Evolutionary conservation across 2,329 filamentous ascomycete genomes (phyloP).

Genomic region (Phaeosphaeria sp.): DNA sequence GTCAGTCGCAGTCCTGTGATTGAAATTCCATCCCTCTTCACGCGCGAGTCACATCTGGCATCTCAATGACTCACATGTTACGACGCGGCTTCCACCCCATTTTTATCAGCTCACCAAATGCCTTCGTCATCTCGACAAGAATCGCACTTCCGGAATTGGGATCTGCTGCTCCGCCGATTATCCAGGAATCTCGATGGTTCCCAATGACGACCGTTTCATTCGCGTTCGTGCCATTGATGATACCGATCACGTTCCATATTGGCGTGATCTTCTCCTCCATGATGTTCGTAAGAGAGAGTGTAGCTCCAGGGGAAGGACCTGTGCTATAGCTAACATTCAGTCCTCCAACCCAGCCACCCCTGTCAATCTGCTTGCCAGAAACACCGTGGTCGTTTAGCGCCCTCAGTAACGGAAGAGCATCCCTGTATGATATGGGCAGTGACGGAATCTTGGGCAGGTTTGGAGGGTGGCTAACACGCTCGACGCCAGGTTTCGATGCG

Average conservation of each 20-base stretch:
- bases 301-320: constrained; percentile 60
- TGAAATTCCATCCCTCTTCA: too few relatives aligned
- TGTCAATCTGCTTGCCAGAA: constrained; percentile 49
- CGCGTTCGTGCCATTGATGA: constrained; percentile 70
- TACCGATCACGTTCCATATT: constrained; percentile 76
- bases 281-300: constrained; percentile 61
- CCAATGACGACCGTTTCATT: constrained; percentile 62
- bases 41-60: too few relatives aligned
- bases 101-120: constrained; percentile 55
- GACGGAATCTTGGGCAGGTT: constrained; percentile 81
- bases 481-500: constrained; percentile 81
- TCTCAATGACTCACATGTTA: constrained; percentile 6
- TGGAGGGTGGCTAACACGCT: constrained; percentile 62
- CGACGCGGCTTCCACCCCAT: constrained; percentile 58
- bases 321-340: constrained; percentile 40
- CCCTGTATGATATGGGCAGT: constrained; percentile 81
- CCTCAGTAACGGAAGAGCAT: constrained; percentile 81
- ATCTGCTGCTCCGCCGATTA: constrained; percentile 60
- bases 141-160: constrained; percentile 59
- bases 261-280: constrained; percentile 78
- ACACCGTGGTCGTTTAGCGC: constrained; percentile 83
- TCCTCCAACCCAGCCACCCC: constrained; percentile 44
- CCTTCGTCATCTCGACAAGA: constrained; percentile 57
- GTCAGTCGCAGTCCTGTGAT: too few relatives aligned
- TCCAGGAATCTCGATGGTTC: constrained; percentile 63